phyloP scores from a whole-genome alignment of 2,329 filamentous ascomycete species.

The Coniochaeta sp. region DNA sequence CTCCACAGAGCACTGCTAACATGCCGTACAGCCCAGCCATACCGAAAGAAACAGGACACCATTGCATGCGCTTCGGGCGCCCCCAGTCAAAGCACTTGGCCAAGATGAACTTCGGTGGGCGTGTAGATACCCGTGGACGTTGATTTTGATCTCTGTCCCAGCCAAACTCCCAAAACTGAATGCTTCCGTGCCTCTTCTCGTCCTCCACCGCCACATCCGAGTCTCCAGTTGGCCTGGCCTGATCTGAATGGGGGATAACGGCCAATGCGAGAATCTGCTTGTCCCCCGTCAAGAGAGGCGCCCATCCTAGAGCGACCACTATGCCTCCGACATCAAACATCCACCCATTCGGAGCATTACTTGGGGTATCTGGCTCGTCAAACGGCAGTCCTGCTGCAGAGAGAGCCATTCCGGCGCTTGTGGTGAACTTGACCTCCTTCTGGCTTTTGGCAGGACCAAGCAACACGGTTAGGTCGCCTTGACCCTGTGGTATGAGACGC shows the following conservation, averaged over 20 bases:
- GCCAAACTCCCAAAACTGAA: constrained; percentile 46
- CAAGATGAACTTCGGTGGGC: constrained; percentile 29
- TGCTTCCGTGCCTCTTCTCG: constrained; percentile 33
- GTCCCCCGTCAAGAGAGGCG: constrained; percentile 25
- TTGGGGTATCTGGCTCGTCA: constrained; percentile 4
- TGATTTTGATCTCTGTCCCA: constrained; percentile 20
- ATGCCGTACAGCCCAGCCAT: constrained; percentile 24
- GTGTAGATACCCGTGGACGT: constrained; percentile 24
- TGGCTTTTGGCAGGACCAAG: constrained; percentile 19
- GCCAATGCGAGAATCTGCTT: constrained; percentile 45
- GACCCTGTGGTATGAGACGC: constrained; percentile 10
- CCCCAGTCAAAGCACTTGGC: constrained; percentile 44
- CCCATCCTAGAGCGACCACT: constrained; percentile 46
- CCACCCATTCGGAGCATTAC: constrained; percentile 32
- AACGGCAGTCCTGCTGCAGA: constrained; percentile 9
- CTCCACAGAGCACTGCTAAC: constrained; percentile 41
- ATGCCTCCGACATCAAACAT: constrained; percentile 47
- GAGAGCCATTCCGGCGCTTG: constrained; percentile 10
- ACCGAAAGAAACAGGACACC: constrained; percentile 39
- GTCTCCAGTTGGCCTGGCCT: constrained; percentile 23
- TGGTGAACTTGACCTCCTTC: constrained; percentile 12
- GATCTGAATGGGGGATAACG: constrained; percentile 41
- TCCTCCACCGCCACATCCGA: constrained; percentile 17
- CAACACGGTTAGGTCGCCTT: constrained; percentile 14
- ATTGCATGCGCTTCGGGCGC: constrained; percentile 40